Percentiles rank a stretch among this genome's conserved stretches.
These are phyloP conservation scores for Pseudocercospora vitis DNA, from an alignment of 2,329 filamentous ascomycete species.

Conservation along the genomic window DNA sequence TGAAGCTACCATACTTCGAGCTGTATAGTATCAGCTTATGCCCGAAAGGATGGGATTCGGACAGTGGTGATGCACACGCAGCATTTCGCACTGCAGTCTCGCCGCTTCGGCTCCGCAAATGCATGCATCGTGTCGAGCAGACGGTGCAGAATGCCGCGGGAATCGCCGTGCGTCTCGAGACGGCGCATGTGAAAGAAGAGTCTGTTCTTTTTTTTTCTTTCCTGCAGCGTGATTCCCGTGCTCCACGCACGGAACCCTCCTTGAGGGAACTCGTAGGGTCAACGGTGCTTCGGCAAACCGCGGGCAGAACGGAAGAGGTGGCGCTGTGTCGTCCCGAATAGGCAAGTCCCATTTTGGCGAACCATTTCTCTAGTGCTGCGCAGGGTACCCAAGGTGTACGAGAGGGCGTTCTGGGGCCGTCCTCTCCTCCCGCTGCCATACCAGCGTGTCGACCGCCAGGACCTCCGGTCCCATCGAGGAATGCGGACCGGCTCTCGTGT, in stretches of 20 bases:
- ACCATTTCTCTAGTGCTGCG: neutral
- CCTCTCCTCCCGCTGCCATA: neutral
- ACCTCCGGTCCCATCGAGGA: slow-evolving; percentile 5
- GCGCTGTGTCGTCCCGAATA: neutral
- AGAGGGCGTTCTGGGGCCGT: neutral
- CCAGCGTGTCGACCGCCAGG: too few relatives aligned
- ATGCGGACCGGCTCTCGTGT: slow-evolving; percentile 3
- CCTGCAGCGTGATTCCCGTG: neutral
- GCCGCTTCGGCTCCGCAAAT: neutral
- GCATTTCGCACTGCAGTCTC: slow-evolving; percentile 5
- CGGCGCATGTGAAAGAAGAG: slow-evolving; percentile 5
- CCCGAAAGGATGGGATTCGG: slow-evolving; percentile 2
- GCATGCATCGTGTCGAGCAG: slow-evolving; percentile 9
- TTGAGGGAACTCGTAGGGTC: neutral
- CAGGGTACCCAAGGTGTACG: neutral
- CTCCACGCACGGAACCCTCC: neutral
- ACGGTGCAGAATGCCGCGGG: slow-evolving; percentile 2
- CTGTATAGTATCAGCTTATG: neutral
- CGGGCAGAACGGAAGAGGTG: slow-evolving; percentile 5
- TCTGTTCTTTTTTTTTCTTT: too few relatives aligned
- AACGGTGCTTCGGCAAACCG: neutral
- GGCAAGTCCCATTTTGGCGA: neutral
- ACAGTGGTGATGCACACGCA: neutral
- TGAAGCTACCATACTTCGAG: slow-evolving; percentile 14
- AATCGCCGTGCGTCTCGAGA: neutral